Conservation (phyloP, 306 rosid genomes). For the Glycine latifolia region DNA sequence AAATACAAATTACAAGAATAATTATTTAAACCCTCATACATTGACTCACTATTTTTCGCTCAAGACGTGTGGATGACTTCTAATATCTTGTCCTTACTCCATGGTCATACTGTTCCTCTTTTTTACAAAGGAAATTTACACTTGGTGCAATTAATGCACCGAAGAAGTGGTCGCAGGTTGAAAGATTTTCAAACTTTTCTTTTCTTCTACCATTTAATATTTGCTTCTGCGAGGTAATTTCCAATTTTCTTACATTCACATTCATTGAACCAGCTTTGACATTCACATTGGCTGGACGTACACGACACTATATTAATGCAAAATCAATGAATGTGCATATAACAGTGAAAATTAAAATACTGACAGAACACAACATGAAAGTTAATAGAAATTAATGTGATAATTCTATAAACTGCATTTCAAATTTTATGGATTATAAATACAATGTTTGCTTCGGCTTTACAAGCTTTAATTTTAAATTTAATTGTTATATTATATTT, state of each 20-base stretch:
- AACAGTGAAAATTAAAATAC: neutral
- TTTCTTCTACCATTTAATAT: neutral
- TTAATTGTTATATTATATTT: no score
- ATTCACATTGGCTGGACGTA: neutral
- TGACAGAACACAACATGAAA: neutral
- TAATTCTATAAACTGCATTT: neutral
- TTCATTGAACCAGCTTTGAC: no score
- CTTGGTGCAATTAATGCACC: neutral
- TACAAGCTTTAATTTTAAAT: no score
- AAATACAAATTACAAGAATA: no score
- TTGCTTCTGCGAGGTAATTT: neutral
- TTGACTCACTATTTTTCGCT: no score
- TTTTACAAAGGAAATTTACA: no score
- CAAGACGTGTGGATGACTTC: no score
- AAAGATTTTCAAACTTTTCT: neutral
- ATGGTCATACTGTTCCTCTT: no score
- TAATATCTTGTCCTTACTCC: no score
- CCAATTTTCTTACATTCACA: neutral
- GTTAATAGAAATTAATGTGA: neutral
- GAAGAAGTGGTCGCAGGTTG: neutral
- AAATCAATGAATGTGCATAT: neutral
- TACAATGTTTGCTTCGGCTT: neutral
- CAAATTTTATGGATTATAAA: neutral
- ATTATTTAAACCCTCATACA: no score
- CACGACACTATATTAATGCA: neutral